Evolutionary conservation across 2,329 filamentous ascomycete genomes (phyloP), one percentile per base, ranked within the genome.

Genomic region (Alternaria dauci): DNA sequence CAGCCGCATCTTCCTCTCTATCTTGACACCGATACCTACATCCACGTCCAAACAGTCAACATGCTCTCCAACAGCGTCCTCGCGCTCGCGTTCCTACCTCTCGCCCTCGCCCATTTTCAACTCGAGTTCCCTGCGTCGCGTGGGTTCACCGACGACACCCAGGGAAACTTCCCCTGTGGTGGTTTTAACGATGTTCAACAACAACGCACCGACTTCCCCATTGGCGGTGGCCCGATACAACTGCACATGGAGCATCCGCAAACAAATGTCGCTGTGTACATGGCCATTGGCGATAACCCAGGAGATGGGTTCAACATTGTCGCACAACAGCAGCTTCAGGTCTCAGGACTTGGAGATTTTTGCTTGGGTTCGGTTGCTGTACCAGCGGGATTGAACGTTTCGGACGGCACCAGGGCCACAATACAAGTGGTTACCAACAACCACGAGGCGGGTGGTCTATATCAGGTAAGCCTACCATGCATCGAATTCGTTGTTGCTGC

Each of bases 351-450:
- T 18, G 89, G 90, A 47, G 82, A 84, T 47, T 88, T 93, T 71
- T 94, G 91, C 78, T 70, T 93, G 12, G 85, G 87, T 8, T 77
- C 83, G 62, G 79, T 93, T 14, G 74, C 78, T 30, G 77, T 90
- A 4, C 87, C 88, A 6, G 69, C 73, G 18, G 80, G 80, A 6
- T 65, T 87, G 25, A 81, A 82, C 50, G 77, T 89, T 38, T 75
- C 74, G 25, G 87, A 91, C 38, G 91, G 90, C 42, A 83, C 85
- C 65, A 82, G 86, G 48, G 90, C 85, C 14, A 89, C 87, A 32
- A 80, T 93, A 56, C 91, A 93, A 79, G 87, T 93, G 52, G 84
- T 92, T 36, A 89, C 87, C 4, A 81, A 87, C 47, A 88, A 87
- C 28, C 81, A 85, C 23, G 81, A 80, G 4, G 85, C 82, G 20